Base-by-base conservation (phyloP, 805 yeast genomes). In the Ogataea pini region DNA sequence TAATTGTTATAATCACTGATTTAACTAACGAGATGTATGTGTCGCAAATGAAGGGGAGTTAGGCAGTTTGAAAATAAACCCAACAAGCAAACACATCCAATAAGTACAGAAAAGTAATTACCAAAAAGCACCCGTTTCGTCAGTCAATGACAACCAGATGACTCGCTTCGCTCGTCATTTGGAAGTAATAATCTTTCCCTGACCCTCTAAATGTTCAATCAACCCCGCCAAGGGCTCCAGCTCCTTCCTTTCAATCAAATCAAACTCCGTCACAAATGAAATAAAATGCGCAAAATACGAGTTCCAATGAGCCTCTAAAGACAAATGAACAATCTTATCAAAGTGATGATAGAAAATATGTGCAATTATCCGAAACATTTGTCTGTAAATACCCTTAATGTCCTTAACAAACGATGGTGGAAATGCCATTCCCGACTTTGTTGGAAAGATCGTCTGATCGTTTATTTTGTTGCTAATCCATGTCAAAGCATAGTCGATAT, bases 301-400 rank as follows among this genome's bases (percentile, higher is more conserved):
- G 67, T 94, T 94, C 96, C 96, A 94, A 65, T 94, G 98, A 0
- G 98, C 97, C 65, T 94, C 99, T 50, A 94, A 68, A 1, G 96
- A 85, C 50, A 94, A 70, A 65, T 94, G 97, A n/a, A 92, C 82
- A 19, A 92, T 79, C 63, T 86, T 89, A 56, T 92, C 99, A 68
- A 90, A 94, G 66, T 94, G 99, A 65, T 90, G 89, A 69, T 89
- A 88, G 65, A 91, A 94, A 32, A 94, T 83, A 63, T 91, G 96
- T 3, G 99, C 99, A 70, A 92, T 91, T 13, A 94, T 88, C 57
- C 98, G 78, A 63, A 94, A 90, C 89, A 94, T 86, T 64, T 94
- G 98, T 54, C 90, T 76, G 63, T 85, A 83, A 17, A 94, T 91
- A 63, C 90, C 88, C 60, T 86, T 90, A 41, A 94, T 82, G 58